phyloP scores from a whole-genome alignment of 2,329 filamentous ascomycete genomes.

The Fusarium tricinctum region DNA sequence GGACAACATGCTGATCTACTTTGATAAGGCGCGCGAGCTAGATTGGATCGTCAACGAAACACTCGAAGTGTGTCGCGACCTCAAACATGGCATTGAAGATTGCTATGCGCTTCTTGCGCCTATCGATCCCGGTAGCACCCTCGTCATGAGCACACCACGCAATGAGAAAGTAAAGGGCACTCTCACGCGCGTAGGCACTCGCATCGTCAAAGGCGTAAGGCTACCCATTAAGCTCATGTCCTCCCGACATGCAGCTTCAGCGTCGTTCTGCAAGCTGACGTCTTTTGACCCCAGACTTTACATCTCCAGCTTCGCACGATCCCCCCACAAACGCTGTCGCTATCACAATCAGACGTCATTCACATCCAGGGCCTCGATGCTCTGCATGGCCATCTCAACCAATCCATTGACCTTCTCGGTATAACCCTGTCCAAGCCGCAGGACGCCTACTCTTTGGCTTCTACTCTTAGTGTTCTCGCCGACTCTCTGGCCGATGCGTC shows the following conservation, averaged over 20 bases:
- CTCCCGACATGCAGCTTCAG: constrained; percentile 4
- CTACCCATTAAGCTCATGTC: constrained; percentile 38
- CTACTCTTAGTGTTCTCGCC: constrained; percentile 69
- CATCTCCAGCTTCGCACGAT: constrained; percentile 82
- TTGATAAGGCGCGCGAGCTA: constrained; percentile 64
- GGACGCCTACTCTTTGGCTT: constrained; percentile 69
- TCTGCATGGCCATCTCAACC: constrained; percentile 82
- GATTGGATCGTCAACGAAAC: constrained; percentile 68
- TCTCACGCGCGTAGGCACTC: constrained; percentile 89
- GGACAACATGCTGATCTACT: constrained; percentile 49
- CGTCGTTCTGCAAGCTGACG: constrained; percentile 23
- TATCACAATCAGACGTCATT: constrained; percentile 65
- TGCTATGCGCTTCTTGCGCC: constrained; percentile 90
- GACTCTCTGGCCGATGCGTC: constrained; percentile 67
- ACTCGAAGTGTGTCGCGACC: constrained; percentile 61
- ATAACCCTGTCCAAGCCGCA: constrained; percentile 75
- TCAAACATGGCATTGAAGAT: constrained; percentile 82
- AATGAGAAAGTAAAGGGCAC: constrained; percentile 94
- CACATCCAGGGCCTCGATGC: constrained; percentile 78
- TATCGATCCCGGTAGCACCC: constrained; percentile 85
- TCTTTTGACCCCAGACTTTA: constrained; percentile 69
- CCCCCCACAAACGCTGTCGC: constrained; percentile 63
- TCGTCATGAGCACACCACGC: constrained; percentile 88
- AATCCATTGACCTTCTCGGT: constrained; percentile 85
- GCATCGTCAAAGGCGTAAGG: constrained; percentile 88